phyloP scores from a whole-genome alignment of 805 yeast genomes.

The Maudiozyma barnettii region DNA sequence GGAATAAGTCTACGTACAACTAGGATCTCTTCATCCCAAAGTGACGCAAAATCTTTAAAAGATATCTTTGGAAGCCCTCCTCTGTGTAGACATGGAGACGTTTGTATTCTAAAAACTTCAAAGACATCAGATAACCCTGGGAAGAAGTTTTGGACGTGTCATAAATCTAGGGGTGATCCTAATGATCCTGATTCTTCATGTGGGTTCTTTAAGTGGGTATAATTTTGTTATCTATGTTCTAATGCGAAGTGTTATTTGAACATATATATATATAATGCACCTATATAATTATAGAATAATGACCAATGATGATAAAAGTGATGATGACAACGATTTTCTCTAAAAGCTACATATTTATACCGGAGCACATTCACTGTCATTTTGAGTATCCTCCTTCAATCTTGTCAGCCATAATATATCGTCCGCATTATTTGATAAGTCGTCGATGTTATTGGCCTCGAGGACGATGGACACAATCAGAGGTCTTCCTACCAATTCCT shows the following conservation, averaged over 20 bases:
- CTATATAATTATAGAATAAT: not conserved
- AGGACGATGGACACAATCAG: conserved; percentile 17
- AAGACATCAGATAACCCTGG: conserved; percentile 38
- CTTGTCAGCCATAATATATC: conserved; percentile 22
- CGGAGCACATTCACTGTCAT: conserved; percentile 4
- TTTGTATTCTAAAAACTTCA: conserved; percentile 39
- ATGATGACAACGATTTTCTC: too few relatives aligned
- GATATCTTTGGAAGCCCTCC: conserved; percentile 32
- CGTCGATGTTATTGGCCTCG: conserved; percentile 14
- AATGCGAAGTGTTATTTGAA: not conserved
- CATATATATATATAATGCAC: not conserved
- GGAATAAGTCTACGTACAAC: not conserved
- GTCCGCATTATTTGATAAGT: conserved; percentile 20
- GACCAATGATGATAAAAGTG: not conserved
- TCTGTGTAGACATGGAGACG: conserved; percentile 38
- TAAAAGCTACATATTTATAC: not conserved
- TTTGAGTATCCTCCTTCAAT: conserved; percentile 14
- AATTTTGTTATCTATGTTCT: not conserved
- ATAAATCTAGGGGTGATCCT: conserved; percentile 28
- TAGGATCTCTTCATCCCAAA: not conserved
- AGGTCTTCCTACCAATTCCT: conserved; percentile 22
- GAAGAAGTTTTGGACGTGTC: conserved; percentile 46
- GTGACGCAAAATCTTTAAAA: conserved; percentile 1
- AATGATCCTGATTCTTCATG: conserved; percentile 33
- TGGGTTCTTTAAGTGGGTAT: conserved; percentile 47